These are phyloP conservation scores for Leccinum disarticulatum DNA, from an alignment of 768 basidiomycete species.

Conservation along the genomic window DNA sequence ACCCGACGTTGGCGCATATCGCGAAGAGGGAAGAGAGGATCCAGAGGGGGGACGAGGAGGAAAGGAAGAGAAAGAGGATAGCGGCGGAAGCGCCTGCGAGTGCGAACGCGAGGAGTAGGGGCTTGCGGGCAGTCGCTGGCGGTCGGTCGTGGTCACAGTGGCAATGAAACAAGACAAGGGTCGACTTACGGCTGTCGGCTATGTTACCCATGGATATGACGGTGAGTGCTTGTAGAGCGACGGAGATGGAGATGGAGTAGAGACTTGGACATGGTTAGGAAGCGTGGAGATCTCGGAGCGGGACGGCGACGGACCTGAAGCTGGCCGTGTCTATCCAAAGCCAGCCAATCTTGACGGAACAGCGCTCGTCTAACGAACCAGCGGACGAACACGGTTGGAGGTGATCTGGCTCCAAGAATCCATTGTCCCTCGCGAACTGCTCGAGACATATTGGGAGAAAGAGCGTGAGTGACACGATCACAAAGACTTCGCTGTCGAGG, in stretches of 20 bases:
- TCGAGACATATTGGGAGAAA: constrained; percentile 83
- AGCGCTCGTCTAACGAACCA: constrained; percentile 45
- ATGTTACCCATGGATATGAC: constrained; percentile 94
- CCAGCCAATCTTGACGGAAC: constrained; percentile 82
- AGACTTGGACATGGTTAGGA: constrained; percentile 47
- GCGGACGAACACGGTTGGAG: constrained; percentile 51
- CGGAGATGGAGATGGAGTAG: constrained; percentile 85
- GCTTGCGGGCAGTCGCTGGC: constrained; percentile 69
- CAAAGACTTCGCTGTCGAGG: constrained; percentile 69
- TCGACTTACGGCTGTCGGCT: constrained; percentile 79
- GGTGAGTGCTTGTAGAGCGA: constrained; percentile 87
- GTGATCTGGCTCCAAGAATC: constrained; percentile 70
- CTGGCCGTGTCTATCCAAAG: constrained; percentile 89
- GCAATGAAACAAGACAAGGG: neutral
- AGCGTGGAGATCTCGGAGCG: too few species aligned
- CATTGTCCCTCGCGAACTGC: constrained; percentile 90
- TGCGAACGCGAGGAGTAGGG: constrained; percentile 74
- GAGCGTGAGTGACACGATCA: constrained; percentile 75
- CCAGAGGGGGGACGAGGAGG: constrained; percentile 73
- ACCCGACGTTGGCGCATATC: constrained; percentile 78
- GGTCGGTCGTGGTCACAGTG: constrained; percentile 1
- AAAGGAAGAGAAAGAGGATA: constrained; percentile 67
- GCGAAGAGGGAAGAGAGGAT: constrained; percentile 66
- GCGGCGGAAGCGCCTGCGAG: constrained; percentile 67
- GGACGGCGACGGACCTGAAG: constrained; percentile 62